Percentiles rank a stretch among this genome's conserved stretches.
phyloP scores from a whole-genome alignment of 768 basidiomycete genomes.

The Lepiota brunneoincarnata region DNA sequence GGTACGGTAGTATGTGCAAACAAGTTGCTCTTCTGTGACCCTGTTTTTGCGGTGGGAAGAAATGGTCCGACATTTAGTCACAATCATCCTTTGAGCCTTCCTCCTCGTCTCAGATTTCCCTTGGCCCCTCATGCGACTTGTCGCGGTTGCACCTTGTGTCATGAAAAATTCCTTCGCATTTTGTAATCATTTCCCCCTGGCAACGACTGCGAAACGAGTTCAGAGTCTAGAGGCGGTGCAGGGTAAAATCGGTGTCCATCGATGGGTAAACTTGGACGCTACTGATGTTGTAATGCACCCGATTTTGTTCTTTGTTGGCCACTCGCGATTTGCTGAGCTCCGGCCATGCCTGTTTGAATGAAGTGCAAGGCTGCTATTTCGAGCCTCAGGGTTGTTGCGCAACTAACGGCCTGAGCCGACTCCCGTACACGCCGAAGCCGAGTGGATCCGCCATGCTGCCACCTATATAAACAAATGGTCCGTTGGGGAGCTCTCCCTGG shows the following conservation, averaged over 20 bases:
- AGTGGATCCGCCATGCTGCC: conserved; percentile 1
- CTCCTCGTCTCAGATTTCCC: not conserved
- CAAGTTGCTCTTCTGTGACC: too few relatives aligned
- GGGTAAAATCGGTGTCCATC: too few relatives aligned
- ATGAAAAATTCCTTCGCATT: not conserved
- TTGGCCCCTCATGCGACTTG: not conserved
- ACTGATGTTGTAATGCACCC: too few relatives aligned
- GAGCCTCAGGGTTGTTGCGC: conserved; percentile 5
- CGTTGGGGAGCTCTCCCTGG: not conserved
- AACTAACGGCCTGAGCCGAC: conserved; percentile 8
- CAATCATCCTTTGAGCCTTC: not conserved
- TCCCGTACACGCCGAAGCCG: not conserved
- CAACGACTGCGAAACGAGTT: not conserved
- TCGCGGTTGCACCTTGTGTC: not conserved
- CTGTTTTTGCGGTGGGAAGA: too few relatives aligned
- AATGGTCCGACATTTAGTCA: too few relatives aligned
- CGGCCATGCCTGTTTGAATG: not conserved
- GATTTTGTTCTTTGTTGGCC: not conserved
- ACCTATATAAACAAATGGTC: not conserved
- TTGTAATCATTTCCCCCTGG: not conserved
- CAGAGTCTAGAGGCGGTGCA: not conserved
- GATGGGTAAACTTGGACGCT: too few relatives aligned
- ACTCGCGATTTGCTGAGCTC: not conserved
- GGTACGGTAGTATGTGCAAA: too few relatives aligned
- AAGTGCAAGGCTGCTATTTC: not conserved